Percentiles rank a stretch among this genome's conserved stretches.
These are phyloP conservation scores for Boeremia exigua DNA, from an alignment of 2,329 filamentous ascomycete species.

Conservation along the genomic window DNA sequence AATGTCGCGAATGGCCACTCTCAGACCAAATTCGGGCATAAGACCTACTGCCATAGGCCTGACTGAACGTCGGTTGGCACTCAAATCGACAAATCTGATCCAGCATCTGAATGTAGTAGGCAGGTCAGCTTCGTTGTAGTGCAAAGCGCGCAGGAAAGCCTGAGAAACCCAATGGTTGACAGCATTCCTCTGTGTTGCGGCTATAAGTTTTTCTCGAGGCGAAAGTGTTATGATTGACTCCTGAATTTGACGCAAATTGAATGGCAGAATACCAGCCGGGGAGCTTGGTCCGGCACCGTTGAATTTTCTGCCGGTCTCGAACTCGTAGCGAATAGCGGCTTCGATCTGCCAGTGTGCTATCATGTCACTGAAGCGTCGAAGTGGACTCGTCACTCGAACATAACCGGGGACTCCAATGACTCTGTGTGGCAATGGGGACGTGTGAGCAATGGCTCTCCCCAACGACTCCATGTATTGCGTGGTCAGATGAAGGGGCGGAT, in stretches of 20 bases:
- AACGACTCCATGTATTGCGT: slow-evolving; percentile 50
- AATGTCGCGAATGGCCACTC: slow-evolving; percentile 18
- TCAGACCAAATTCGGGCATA: slow-evolving; percentile 27
- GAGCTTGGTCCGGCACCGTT: slow-evolving; percentile 28
- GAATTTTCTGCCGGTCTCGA: slow-evolving; percentile 52
- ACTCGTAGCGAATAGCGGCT: slow-evolving; percentile 64
- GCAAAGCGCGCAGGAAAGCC: slow-evolving; percentile 64
- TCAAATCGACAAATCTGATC: slow-evolving; percentile 21
- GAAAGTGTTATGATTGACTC: slow-evolving; percentile 55
- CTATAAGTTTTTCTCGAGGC: slow-evolving; percentile 54
- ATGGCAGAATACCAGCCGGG: slow-evolving; percentile 58
- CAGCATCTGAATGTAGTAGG: slow-evolving; percentile 55
- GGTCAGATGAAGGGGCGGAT: slow-evolving; percentile 47
- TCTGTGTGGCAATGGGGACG: slow-evolving; percentile 56
- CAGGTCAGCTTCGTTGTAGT: slow-evolving; percentile 60
- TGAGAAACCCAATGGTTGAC: slow-evolving; percentile 58
- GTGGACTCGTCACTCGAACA: slow-evolving; percentile 65
- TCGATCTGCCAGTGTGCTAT: slow-evolving; percentile 70
- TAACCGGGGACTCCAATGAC: slow-evolving; percentile 61
- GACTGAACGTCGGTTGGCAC: slow-evolving; percentile 2
- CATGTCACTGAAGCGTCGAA: slow-evolving; percentile 67
- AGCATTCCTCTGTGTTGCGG: slow-evolving; percentile 42
- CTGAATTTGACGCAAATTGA: slow-evolving; percentile 56
- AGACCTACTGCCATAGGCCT: slow-evolving; percentile 16
- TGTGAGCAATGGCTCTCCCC: slow-evolving; percentile 53